Evolutionary conservation across 2,329 filamentous ascomycete species (phyloP), one percentile per base, ranked within the genome.

Genomic region (Lasiodiplodia citricola): DNA sequence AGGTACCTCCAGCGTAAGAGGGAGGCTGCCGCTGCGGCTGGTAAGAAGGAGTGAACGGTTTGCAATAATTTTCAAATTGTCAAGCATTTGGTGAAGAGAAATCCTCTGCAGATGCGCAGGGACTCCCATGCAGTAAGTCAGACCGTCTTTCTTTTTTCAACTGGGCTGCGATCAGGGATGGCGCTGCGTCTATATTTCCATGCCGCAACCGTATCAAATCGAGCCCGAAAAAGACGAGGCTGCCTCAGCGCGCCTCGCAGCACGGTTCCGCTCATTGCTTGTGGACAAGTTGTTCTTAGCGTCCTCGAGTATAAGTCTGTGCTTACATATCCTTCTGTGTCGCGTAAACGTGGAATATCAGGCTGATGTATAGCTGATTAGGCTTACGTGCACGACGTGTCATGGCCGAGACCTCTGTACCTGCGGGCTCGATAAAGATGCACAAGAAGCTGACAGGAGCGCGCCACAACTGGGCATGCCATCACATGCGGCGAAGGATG

Each of bases 1-100:
- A 85, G 92, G 73, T 96, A 94, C 78, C 83, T 96, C 67, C 91
- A 91, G 67, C 85, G 92, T 76, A 95, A 94, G 82, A 85, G 83
- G 74, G 91, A 92, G 69, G 91, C 90, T 0, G 92, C 91, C 70
- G 90, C 65, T 38, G 66, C 47, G 0, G 41, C 55, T 37, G 66
- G 66, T 10, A 60, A 60, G 21, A 63, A 56, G 28, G 66, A 63
- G 10, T 68, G 57, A 68, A 28, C 25, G 18, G 44, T 23, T 18
- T 47, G 13, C 50, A 25, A 18, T 31, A 16, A 23, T 14, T 28
- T 28, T 18, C 6, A 25, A n/a, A 25, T 66, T 4, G 35, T 31
- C 18, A 25, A 25, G 18, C n/a, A 25, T 52, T 25, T 35, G 44
- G 7, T 21, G 21, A 47, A 21, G n/a, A 18, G 7, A 21, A 47